Evolutionary conservation across 441 rosid species (phyloP).

Genomic region (Mallotus repandus): DNA sequence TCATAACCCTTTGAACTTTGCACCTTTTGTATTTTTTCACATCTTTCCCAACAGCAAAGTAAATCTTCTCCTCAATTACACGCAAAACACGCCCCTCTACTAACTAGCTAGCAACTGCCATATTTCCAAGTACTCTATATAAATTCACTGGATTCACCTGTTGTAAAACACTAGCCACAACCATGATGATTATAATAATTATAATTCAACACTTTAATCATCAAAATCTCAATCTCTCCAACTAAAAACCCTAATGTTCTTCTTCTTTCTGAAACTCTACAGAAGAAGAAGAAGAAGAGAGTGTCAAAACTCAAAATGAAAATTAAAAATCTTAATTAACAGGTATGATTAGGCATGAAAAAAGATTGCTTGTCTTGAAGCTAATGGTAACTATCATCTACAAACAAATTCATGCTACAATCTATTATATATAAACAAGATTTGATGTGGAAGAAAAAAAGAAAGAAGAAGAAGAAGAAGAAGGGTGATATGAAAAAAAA

Average conservation of each 20-base stretch:
- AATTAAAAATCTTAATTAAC: neutral
- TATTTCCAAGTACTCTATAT: slow-evolving; percentile 33
- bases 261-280: no score
- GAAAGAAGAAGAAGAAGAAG: no score
- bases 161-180: slow-evolving; percentile 39
- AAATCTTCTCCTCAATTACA: slow-evolving; percentile 61
- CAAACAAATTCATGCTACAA: neutral
- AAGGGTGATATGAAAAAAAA: neutral
- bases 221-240: neutral
- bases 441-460: no score
- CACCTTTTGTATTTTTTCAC: slow-evolving; percentile 56
- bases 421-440: no score
- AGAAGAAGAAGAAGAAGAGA: no score
- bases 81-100: slow-evolving; percentile 48
- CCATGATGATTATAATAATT: slow-evolving; percentile 38
- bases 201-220: neutral
- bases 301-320: neutral
- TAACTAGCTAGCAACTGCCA: slow-evolving; percentile 38
- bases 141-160: slow-evolving; percentile 27
- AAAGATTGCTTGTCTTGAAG: slow-evolving; percentile 24
- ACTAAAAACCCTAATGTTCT: no score
- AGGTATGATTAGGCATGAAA: slow-evolving; percentile 21
- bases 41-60: slow-evolving; percentile 68
- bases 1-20: no score
- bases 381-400: no score